These are phyloP conservation scores for Barnettozyma sucrosica DNA, from an alignment of 805 yeast genomes.

Conservation along the genomic window DNA sequence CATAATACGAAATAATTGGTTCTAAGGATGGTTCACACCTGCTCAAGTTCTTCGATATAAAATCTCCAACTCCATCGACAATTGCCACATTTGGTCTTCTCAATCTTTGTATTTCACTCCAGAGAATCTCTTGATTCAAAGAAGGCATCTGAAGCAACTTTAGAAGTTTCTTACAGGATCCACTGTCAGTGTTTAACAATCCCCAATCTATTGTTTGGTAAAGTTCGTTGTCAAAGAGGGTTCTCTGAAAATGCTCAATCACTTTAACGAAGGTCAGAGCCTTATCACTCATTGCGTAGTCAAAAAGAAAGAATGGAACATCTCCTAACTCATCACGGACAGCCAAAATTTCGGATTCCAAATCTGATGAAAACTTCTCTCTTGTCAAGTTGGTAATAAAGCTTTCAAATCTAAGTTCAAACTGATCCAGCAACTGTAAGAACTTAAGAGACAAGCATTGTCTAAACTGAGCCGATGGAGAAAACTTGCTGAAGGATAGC, in stretches of 20 bases:
- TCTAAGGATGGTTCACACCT: conserved; percentile 1
- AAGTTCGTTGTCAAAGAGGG: neutral
- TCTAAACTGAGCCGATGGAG: conserved; percentile 16
- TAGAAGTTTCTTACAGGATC: conserved; percentile 4
- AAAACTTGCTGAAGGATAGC: conserved; percentile 16
- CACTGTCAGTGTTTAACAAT: conserved; percentile 8
- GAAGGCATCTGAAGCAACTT: conserved; percentile 13
- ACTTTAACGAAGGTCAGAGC: conserved; percentile 8
- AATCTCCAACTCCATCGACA: conserved; percentile 10
- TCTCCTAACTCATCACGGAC: conserved; percentile 2
- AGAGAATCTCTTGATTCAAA: conserved; percentile 12
- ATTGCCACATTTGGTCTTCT: conserved; percentile 16
- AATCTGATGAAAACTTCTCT: conserved; percentile 7
- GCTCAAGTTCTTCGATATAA: neutral
- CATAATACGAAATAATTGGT: conserved; percentile 6
- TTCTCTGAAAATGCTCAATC: neutral
- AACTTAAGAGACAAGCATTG: conserved; percentile 21
- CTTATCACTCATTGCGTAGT: conserved; percentile 10
- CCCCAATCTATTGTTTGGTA: conserved; percentile 17
- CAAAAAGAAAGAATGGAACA: conserved; percentile 15
- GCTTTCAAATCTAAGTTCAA: conserved; percentile 15
- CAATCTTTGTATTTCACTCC: conserved; percentile 11
- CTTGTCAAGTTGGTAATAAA: conserved; percentile 16
- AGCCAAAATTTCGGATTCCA: conserved; percentile 4
- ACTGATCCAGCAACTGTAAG: conserved; percentile 12